A percentile compares a stretch with the other conserved stretches of the same genome.
phyloP scores from a whole-genome alignment of 768 basidiomycete genomes.

The Tubosaeta brunneosetosa region DNA sequence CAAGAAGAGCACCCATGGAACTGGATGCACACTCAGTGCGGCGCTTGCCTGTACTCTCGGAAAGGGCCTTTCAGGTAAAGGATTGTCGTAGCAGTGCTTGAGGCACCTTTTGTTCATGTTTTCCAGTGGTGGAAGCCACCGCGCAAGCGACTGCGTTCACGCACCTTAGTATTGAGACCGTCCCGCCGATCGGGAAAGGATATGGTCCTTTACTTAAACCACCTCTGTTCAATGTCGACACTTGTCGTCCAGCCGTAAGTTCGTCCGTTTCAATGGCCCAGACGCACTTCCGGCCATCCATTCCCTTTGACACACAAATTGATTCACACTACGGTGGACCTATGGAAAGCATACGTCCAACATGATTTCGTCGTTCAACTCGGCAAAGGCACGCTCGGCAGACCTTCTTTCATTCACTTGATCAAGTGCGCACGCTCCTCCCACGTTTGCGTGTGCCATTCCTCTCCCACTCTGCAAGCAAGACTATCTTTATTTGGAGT shows the following conservation, averaged over 20 bases:
- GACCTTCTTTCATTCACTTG: constrained; percentile 73
- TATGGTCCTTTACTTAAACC: constrained; percentile 87
- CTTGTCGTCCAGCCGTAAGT: constrained; percentile 55
- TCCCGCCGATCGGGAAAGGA: constrained; percentile 64
- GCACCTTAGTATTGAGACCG: constrained; percentile 66
- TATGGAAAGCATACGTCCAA: constrained; percentile 73
- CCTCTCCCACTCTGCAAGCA: constrained; percentile 45
- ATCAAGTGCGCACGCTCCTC: constrained; percentile 53
- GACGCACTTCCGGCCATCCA: constrained; percentile 54
- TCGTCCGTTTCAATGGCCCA: constrained; percentile 22
- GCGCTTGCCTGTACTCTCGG: constrained; percentile 70
- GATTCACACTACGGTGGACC: constrained; percentile 47
- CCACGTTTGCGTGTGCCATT: neutral
- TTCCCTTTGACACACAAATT: constrained; percentile 67
- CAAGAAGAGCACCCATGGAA: constrained; percentile 80
- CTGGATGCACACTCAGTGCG: constrained; percentile 87
- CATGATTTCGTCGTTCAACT: constrained; percentile 81
- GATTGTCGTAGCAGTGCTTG: neutral
- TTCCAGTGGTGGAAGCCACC: constrained; percentile 54
- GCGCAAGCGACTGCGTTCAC: constrained; percentile 65
- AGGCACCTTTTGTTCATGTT: neutral
- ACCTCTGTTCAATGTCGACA: constrained; percentile 56
- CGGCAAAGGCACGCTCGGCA: constrained; percentile 64
- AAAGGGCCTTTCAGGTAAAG: constrained; percentile 39
- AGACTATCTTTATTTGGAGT: constrained; percentile 76